phyloP scores from a whole-genome alignment of 192 early-diverging fungal species.

The Umbelopsis ramanniana region DNA sequence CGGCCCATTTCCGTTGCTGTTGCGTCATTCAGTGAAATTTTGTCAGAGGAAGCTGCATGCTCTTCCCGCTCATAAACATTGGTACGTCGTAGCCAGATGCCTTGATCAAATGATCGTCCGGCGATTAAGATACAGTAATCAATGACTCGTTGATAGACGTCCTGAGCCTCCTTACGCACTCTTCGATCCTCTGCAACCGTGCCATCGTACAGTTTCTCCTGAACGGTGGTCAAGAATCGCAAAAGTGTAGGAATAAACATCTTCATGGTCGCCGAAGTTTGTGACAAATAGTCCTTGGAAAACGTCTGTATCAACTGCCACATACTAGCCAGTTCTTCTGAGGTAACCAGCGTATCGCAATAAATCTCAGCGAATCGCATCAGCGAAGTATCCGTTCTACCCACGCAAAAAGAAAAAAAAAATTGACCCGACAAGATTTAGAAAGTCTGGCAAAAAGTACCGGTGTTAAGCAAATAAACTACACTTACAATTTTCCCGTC shows the following conservation, averaged over 20 bases:
- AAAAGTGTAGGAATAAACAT: slow-evolving; percentile 51
- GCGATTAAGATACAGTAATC: slow-evolving; percentile 79
- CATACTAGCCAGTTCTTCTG: slow-evolving; percentile 54
- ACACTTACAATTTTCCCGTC: slow-evolving; percentile 59
- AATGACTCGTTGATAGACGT: slow-evolving; percentile 59
- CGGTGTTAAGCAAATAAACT: not conserved
- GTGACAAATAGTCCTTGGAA: slow-evolving; percentile 63
- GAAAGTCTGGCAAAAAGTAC: not conserved
- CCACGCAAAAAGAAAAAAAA: too few species aligned
- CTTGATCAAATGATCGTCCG: slow-evolving; percentile 78
- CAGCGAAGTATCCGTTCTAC: slow-evolving; percentile 67
- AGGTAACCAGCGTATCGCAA: slow-evolving; percentile 45
- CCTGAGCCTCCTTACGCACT: slow-evolving; percentile 61
- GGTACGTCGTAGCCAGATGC: slow-evolving; percentile 60
- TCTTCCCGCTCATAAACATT: slow-evolving; percentile 47
- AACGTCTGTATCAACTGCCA: slow-evolving; percentile 67
- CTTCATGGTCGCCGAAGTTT: slow-evolving; percentile 62
- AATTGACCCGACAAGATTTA: too few species aligned
- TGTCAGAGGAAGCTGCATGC: not conserved
- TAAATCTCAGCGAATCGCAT: slow-evolving; percentile 71
- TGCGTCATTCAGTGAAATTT: not conserved
- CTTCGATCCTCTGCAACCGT: slow-evolving; percentile 65
- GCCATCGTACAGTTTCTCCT: slow-evolving; percentile 53
- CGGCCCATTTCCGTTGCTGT: slow-evolving; percentile 9
- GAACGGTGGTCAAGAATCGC: slow-evolving; percentile 60